Evolutionary conservation across 257 asterid species (phyloP).

Genomic region (Nicotiana otophora): DNA sequence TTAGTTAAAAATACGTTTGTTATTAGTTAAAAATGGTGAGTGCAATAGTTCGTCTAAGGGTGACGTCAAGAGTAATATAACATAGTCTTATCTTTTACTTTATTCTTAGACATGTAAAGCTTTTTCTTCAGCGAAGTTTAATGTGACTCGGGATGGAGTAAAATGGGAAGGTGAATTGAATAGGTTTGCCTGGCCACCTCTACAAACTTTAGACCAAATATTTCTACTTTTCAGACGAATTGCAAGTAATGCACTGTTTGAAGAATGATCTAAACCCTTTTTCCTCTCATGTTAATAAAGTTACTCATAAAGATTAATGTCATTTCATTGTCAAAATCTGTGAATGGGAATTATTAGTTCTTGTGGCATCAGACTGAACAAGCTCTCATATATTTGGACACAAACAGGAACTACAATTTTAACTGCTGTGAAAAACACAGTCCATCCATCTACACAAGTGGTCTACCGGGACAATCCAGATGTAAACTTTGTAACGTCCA

Average conservation of each 20-base stretch:
- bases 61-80: not conserved
- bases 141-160: not conserved
- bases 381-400: not conserved
- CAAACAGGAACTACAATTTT: constrained; percentile 49
- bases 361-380: not conserved
- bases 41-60: not conserved
- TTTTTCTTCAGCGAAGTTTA: not conserved
- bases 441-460: constrained; percentile 38
- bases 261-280: not conserved
- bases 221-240: not conserved
- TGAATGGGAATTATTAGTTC: not conserved
- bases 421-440: constrained; percentile 29
- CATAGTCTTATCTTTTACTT: not conserved
- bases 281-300: not conserved
- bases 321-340: not conserved
- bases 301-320: not conserved
- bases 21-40: not conserved
- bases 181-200: not conserved
- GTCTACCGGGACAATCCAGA: constrained; percentile 36
- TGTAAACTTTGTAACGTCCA: constrained; percentile 23
- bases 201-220: not conserved
- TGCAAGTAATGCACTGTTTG: not conserved
- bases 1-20: not conserved
- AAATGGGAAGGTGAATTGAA: not conserved
- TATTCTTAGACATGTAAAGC: not conserved